A percentile compares a stretch with the other conserved stretches of the same genome.
Evolutionary conservation across 2,329 filamentous ascomycete species (phyloP).

Genomic region (Venturia aucupariae): DNA sequence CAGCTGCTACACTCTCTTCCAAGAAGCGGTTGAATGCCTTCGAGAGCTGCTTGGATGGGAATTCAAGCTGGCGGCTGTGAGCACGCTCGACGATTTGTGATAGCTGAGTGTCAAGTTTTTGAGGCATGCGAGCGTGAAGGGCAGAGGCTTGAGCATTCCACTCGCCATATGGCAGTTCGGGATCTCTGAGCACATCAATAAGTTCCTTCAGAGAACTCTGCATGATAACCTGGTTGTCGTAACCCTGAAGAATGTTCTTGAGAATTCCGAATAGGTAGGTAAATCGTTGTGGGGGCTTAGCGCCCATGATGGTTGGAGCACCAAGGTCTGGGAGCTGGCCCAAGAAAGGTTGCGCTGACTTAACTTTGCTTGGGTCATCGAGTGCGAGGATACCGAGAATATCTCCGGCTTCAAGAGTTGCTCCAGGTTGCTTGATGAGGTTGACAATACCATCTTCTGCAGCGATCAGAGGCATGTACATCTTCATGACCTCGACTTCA

Average conservation of each 20-base stretch:
- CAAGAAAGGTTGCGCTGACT: conserved; percentile 89
- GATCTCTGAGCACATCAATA: conserved; percentile 79
- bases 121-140: conserved; percentile 93
- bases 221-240: conserved; percentile 98
- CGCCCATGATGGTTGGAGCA: conserved; percentile 76
- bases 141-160: conserved; percentile 95
- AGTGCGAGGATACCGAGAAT: conserved; percentile 95
- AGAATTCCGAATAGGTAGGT: conserved; percentile 67
- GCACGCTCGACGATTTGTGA: conserved; percentile 79
- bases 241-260: conserved; percentile 81
- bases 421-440: conserved; percentile 97
- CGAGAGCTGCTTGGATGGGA: conserved; percentile 78
- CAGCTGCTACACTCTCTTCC: conserved; percentile 68
- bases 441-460: conserved; percentile 94
- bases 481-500: conserved; percentile 99
- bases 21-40: conserved; percentile 84
- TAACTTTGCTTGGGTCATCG: conserved; percentile 91
- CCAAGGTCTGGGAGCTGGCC: conserved; percentile 84
- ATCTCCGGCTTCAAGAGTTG: conserved; percentile 94
- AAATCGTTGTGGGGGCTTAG: conserved; percentile 86
- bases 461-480: conserved; percentile 98
- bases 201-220: conserved; percentile 73
- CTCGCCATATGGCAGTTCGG: conserved; percentile 89
- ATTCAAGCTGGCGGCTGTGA: conserved; percentile 69
- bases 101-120: conserved; percentile 77